Evolutionary conservation across 371 early-diverging fungal species (phyloP), one percentile per base, ranked within the genome.

Genomic region (Synchytrium microbalum): DNA sequence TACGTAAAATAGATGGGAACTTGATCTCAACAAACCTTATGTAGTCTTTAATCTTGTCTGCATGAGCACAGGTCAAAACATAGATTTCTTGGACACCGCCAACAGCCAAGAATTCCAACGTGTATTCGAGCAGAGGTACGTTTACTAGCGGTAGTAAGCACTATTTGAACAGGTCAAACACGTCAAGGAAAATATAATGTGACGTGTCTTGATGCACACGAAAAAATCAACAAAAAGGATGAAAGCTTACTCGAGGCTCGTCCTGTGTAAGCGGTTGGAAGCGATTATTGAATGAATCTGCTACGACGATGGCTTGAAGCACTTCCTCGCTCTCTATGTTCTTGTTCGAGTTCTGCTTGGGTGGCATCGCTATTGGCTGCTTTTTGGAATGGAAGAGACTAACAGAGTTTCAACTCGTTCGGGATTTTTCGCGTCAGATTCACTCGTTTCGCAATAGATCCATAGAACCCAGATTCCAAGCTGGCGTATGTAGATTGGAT

Each of bases 111-210:
- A 89, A 81, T 73, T 97, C 98, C 58, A 97, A 81, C 2, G 93
- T 89, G 69, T 95, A 96, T 72, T 95, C 93, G 67, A 97, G 89
- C 67, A 96, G 73, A 0, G 98, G 98, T 24, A 93, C 86, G 71
- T 96, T 95, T 78, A 89, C 89, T 26, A 97, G 79, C 32, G 95
- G 96, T 69, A 96, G 77, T 63, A 97, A 80, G 70, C 96, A 94
- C 88, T 93, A 62, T 23, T 5, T 10, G 46, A 10, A 38, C 46
- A 55, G 56, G 30, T 24, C 16, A 14, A 32, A 23, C 24, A 25
- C 58, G 54, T 29, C 16, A 59, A 19, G 63, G 58, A 61, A 31
- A 54, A 33, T 53, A 51, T 3, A 58, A 32, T 30, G 23, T 5
- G 14, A 26, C 3, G 8, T 19, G 3, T 60, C 63, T 63, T 59